phyloP scores from a whole-genome alignment of 352 stramenopile species.

The Achlya hypogyna region DNA sequence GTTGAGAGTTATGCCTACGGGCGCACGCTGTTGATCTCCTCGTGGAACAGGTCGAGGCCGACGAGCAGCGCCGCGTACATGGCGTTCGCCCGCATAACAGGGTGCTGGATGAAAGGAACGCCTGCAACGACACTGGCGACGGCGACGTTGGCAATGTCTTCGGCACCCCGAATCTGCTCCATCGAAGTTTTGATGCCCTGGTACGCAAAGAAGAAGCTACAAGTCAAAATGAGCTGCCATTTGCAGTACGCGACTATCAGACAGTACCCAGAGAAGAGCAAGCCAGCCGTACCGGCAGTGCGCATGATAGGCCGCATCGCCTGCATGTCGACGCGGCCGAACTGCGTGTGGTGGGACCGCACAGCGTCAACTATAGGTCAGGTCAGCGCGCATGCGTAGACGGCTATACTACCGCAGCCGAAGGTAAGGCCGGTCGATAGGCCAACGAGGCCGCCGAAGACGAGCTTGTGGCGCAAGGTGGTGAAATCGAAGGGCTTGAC shows the following conservation, averaged over 20 bases:
- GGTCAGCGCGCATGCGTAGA: not conserved
- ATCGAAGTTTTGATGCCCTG: slow-evolving; percentile 65
- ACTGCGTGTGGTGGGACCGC: slow-evolving; percentile 50
- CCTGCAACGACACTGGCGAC: slow-evolving; percentile 41
- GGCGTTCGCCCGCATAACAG: slow-evolving; percentile 61
- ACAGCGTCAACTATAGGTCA: slow-evolving; percentile 41
- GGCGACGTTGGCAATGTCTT: slow-evolving; percentile 50
- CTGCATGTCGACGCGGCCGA: slow-evolving; percentile 37
- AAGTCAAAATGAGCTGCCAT: not conserved
- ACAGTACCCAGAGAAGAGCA: slow-evolving; percentile 46
- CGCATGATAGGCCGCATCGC: slow-evolving; percentile 37
- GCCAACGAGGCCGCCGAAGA: slow-evolving; percentile 70
- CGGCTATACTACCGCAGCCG: slow-evolving; percentile 40
- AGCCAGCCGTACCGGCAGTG: slow-evolving; percentile 46
- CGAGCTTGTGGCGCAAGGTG: slow-evolving; percentile 53
- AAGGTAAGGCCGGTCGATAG: slow-evolving; percentile 72
- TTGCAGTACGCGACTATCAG: not conserved
- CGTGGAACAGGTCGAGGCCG: slow-evolving; percentile 70
- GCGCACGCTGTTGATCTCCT: slow-evolving; percentile 58
- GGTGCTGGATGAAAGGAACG: slow-evolving; percentile 49
- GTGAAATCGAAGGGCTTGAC: slow-evolving; percentile 33
- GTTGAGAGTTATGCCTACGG: slow-evolving; percentile 18
- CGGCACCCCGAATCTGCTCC: slow-evolving; percentile 40
- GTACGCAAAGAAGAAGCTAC: slow-evolving; percentile 70
- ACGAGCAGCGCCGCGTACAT: slow-evolving; percentile 71